Evolutionary conservation across 139 green algal species (phyloP), one percentile per base, ranked within the genome.

Genomic region (Monoraphidium neglectum): DNA sequence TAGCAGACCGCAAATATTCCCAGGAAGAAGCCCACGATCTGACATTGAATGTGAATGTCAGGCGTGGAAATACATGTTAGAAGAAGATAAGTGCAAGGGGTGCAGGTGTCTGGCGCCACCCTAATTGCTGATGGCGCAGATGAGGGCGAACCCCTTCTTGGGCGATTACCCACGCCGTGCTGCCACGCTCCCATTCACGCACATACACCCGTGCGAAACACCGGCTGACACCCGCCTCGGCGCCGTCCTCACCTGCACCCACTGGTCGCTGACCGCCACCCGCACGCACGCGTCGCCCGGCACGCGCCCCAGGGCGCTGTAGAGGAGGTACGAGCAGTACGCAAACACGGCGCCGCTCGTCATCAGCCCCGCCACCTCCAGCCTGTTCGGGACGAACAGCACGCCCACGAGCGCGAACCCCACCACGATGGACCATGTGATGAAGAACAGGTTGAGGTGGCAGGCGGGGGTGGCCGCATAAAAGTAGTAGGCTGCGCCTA

Each of bases 371-470:
- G 57, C 76, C 46, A 73, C 61, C 68, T 70, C 56, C 46, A 72
- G 40, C n/a, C 71, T 35, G 15, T 85, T 82, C 4, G 88, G 87
- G 1, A 97, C 53, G 30, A 88, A 92, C 23, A 96, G 74, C 26
- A 88, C 36, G 3, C 40, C 85, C 47, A 82, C 70, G 61, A 92
- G 88, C 2, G 74, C 51, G 1, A 95, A 23, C 24, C 84, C 91
- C 38, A 93, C 56, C 4, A 95, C 64, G 4, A 97, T 57, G 24
- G 86, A 90, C 68, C 80, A 92, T 0, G 93, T 95, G 76, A 93
- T 93, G 76, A 96, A 95, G 64, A 92, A 93, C 61, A 95, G 89
- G 72, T 97, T 97, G 21, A 93, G 77, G n/a, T 71, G 76, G 79
- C 91, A 96, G 54, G 47, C 77, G 6, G 63, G 26, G 82, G 37